Percentiles rank a stretch among this genome's conserved stretches.
Evolutionary conservation across 441 rosid genomes (phyloP).

Genomic region (Rhodomyrtus psidioides): DNA sequence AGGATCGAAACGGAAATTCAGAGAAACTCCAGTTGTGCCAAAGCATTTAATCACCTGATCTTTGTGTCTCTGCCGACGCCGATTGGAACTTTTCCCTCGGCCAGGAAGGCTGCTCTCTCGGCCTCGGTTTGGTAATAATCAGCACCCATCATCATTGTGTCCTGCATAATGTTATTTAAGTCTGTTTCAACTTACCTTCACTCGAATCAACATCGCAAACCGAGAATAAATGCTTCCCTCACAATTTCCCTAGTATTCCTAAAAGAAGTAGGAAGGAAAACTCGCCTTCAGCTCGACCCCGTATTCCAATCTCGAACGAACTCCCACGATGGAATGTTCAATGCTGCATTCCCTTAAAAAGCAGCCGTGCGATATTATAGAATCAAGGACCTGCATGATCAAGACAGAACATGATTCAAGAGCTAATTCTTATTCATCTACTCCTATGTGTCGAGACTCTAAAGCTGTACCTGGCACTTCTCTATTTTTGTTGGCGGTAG

Average conservation of each 20-base stretch:
- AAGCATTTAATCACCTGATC: not conserved
- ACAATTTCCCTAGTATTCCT: not conserved
- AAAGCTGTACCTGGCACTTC: conserved; percentile 7
- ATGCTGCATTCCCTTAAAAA: conserved; percentile 13
- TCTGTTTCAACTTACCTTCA: not conserved
- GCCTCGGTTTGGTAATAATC: conserved; percentile 7
- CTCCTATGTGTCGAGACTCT: not conserved
- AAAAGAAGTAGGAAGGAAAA: not conserved
- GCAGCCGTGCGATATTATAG: conserved; percentile 14
- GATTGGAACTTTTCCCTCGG: conserved; percentile 8
- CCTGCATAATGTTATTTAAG: not conserved
- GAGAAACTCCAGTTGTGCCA: not conserved
- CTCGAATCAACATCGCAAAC: not conserved
- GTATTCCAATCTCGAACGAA: conserved; percentile 8
- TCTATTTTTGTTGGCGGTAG: conserved; percentile 11
- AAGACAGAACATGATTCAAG: not conserved
- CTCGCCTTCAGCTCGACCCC: conserved; percentile 5
- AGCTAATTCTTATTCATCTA: not conserved
- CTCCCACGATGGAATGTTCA: conserved; percentile 8
- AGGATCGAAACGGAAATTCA: not conserved
- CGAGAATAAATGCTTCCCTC: not conserved
- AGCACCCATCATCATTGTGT: conserved; percentile 14
- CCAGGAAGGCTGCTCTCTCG: conserved; percentile 2
- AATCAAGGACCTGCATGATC: not conserved
- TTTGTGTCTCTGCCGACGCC: conserved; percentile 8